These are phyloP conservation scores for Testicularia cyperi DNA, from an alignment of 1,284 basidiomycete genomes.

Conservation along the genomic window DNA sequence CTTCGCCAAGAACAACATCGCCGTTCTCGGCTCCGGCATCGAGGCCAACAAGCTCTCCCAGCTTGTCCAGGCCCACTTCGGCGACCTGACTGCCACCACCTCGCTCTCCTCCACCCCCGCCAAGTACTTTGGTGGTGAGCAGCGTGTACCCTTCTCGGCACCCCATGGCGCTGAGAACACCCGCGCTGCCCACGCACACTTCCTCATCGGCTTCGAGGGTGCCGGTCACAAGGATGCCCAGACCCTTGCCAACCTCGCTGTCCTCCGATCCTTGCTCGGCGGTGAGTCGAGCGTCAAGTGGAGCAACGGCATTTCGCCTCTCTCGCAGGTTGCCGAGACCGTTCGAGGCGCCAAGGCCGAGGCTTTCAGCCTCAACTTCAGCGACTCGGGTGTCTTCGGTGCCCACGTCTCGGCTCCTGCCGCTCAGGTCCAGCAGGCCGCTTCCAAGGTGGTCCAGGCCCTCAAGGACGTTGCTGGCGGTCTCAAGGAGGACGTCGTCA, in stretches of 20 bases:
- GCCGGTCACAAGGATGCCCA: slow-evolving; percentile 32
- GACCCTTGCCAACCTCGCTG: slow-evolving; percentile 46
- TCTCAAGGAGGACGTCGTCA: slow-evolving; percentile 42
- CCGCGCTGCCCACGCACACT: slow-evolving; percentile 47
- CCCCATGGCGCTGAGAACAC: slow-evolving; percentile 49
- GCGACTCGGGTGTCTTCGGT: slow-evolving; percentile 55
- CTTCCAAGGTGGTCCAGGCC: slow-evolving; percentile 40
- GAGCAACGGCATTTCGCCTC: slow-evolving; percentile 50
- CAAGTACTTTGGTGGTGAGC: slow-evolving; percentile 59
- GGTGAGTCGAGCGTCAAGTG: slow-evolving; percentile 57
- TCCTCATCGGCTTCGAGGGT: slow-evolving; percentile 56
- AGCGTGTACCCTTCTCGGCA: slow-evolving; percentile 48
- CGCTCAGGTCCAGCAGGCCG: slow-evolving; percentile 41
- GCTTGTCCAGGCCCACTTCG: slow-evolving; percentile 49
- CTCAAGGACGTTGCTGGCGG: slow-evolving; percentile 50
- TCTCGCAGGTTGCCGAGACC: slow-evolving; percentile 35
- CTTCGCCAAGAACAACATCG: slow-evolving; percentile 57
- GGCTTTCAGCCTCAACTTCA: slow-evolving; percentile 55
- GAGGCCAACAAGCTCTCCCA: slow-evolving; percentile 36
- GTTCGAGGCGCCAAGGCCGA: slow-evolving; percentile 39
- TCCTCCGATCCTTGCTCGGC: slow-evolving; percentile 55
- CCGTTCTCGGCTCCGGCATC: slow-evolving; percentile 55
- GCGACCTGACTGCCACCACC: slow-evolving; percentile 26
- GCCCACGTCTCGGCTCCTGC: slow-evolving; percentile 51
- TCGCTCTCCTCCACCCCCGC: slow-evolving; percentile 28